Evolutionary conservation across 192 early-diverging fungal genomes (phyloP).

Genomic region (Pilobolus umbonatus): DNA sequence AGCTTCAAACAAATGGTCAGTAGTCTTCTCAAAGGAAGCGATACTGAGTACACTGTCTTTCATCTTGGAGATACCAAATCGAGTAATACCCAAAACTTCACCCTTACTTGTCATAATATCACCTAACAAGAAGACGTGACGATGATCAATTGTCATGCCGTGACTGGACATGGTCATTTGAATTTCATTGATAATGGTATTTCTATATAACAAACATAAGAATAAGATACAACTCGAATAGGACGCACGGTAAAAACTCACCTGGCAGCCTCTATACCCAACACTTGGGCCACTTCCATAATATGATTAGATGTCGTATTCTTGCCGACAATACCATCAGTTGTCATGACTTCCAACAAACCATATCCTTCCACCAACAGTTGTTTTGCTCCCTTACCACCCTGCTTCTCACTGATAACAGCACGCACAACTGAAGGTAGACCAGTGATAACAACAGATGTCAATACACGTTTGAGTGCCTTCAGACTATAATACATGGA

Average conservation of each 20-base stretch:
- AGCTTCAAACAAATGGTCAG: constrained; percentile 98
- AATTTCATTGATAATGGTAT: constrained; percentile 90
- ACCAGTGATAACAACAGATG: constrained; percentile 86
- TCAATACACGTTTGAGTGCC: constrained; percentile 75
- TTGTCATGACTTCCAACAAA: constrained; percentile 90
- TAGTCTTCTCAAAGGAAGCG: constrained; percentile 99
- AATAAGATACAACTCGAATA: background rate
- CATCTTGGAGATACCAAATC: constrained; percentile 99
- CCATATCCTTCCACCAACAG: constrained; percentile 93
- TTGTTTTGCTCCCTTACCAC: constrained; percentile 50
- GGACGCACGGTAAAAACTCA: constrained; percentile 11
- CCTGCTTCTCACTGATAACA: constrained; percentile 72
- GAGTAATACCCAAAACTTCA: constrained; percentile 95
- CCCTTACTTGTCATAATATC: constrained; percentile 99
- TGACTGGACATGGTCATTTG: constrained; percentile 78
- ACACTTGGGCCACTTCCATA: constrained; percentile 82
- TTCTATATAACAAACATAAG: constrained; percentile 32
- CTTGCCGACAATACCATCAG: constrained; percentile 82
- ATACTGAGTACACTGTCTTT: constrained; percentile 99
- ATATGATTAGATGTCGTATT: constrained; percentile 85
- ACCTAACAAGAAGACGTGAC: constrained; percentile 94
- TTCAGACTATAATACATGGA: constrained; percentile 74
- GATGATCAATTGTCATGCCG: constrained; percentile 90
- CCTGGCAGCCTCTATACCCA: constrained; percentile 97
- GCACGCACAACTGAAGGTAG: constrained; percentile 78